phyloP scores from a whole-genome alignment of 805 yeast genomes.

The Saccharomycopsis schoenii region DNA sequence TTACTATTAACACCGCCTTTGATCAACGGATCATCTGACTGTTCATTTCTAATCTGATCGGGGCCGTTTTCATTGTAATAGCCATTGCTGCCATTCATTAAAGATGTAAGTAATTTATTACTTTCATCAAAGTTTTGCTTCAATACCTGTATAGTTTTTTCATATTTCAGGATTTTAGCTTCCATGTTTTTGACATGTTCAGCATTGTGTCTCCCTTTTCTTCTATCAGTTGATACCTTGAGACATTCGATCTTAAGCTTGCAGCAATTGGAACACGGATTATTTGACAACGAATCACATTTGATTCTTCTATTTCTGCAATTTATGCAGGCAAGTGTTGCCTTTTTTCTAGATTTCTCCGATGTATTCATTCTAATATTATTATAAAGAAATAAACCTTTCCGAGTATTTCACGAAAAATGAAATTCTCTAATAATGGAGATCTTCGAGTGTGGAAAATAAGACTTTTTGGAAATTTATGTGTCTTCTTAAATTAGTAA shows the following conservation, averaged over 20 bases:
- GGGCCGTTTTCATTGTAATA: not conserved
- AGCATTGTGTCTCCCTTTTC: constrained; percentile 6
- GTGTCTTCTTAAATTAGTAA: not conserved
- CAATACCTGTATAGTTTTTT: not conserved
- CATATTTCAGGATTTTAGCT: not conserved
- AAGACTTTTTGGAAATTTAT: not conserved
- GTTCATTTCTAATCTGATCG: not conserved
- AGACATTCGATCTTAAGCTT: constrained; percentile 3
- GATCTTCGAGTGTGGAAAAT: not conserved
- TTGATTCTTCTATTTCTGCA: constrained; percentile 5
- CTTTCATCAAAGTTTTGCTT: constrained; percentile 1
- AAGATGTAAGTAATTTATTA: not conserved
- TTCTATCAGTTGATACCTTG: constrained; percentile 5
- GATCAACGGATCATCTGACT: not conserved
- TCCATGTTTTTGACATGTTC: constrained; percentile 4
- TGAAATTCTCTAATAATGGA: not conserved
- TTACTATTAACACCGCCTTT: not conserved
- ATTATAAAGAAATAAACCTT: not conserved
- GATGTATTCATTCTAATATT: not conserved
- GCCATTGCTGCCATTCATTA: not conserved
- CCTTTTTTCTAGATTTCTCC: constrained; percentile 4
- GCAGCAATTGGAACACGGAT: constrained; percentile 1
- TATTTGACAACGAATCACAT: constrained; percentile 1
- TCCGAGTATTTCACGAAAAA: not conserved
- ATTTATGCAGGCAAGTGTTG: constrained; percentile 5